Percentiles rank a stretch among this genome's conserved stretches.
These are phyloP conservation scores for Camellia granthamiana DNA, from an alignment of 148 eudicot genomes.

Conservation along the genomic window DNA sequence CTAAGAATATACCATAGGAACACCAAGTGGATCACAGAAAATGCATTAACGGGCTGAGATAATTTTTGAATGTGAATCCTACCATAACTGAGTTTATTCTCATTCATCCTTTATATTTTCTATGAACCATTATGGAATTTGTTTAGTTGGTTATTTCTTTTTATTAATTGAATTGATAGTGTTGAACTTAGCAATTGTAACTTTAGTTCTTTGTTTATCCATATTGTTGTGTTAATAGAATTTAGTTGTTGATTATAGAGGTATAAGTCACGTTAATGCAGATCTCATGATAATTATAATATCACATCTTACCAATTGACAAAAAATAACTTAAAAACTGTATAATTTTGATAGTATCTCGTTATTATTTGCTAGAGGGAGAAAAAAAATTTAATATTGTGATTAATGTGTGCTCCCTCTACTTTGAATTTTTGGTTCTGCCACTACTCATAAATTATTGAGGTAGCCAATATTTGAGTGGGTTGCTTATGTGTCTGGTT, in stretches of 20 bases:
- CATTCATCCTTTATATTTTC: too few relatives aligned
- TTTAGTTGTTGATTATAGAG: too few relatives aligned
- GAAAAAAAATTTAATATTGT: not conserved
- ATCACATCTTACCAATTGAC: not conserved
- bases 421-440: not conserved
- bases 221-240: too few relatives aligned
- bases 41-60: too few relatives aligned
- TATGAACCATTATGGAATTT: too few relatives aligned
- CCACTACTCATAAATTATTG: not conserved
- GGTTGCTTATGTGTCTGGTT: not conserved
- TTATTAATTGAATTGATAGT: not conserved
- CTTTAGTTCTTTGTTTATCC: not conserved
- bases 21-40: too few relatives aligned
- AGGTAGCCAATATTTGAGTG: not conserved
- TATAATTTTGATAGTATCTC: not conserved
- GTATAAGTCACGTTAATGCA: not conserved
- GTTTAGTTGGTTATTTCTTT: too few relatives aligned
- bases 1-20: too few relatives aligned
- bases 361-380: too few relatives aligned
- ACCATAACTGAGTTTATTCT: too few relatives aligned
- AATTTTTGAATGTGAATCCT: too few relatives aligned
- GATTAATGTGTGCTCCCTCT: not conserved
- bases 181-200: not conserved
- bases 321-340: not conserved
- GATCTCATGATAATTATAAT: too few relatives aligned